Evolutionary conservation across 2,329 filamentous ascomycete species (phyloP), one percentile per base, ranked within the genome.

Genomic region (Esteya vermicola): DNA sequence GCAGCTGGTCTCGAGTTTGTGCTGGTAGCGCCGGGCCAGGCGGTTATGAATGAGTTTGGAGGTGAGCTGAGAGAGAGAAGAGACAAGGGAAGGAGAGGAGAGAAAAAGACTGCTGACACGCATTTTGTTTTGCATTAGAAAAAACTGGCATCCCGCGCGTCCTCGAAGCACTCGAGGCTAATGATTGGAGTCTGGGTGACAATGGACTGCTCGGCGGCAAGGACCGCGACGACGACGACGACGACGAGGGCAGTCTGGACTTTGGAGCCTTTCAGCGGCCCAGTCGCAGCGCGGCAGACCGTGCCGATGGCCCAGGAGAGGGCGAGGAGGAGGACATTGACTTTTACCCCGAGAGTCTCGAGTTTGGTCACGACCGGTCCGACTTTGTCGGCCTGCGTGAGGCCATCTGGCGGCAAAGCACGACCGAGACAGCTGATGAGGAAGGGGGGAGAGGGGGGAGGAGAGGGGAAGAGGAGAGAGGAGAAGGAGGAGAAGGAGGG

Each of bases 1-100:
- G 69, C 70, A 42, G 63, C 54, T 27, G 72, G 73, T 2, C 56
- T 81, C 47, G 78, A 82, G 60, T 80, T 75, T 58, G 70, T 81
- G 30, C 69, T 75, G 49, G 61, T 52, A 9, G 36, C 42, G 14
- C 37, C 39, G 68, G 36, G 62, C 58, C 54, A 13, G 56, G 54
- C 27, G 51, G 57, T 25, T 52, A 60, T 33, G 43, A 77, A 78
- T 50, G 70, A 77, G 51, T 76, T 68, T 55, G 72, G 75, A 43
- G 72, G 73, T 75, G 51, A 39, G 65, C 57, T 36, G 38, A 28
- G 10, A 14, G 30, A 32, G 7, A 32, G 30, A 32, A 4, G 10
- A 14, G 30, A 6, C 30, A n/a, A n/a, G n/a, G n/a, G 13, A 6
- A 18, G 30, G 5, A 30, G 13, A 13, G 6, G 35, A 9, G n/a